Base-by-base conservation (phyloP, 371 early-diverging fungal genomes). In the Mucor irregularis region DNA sequence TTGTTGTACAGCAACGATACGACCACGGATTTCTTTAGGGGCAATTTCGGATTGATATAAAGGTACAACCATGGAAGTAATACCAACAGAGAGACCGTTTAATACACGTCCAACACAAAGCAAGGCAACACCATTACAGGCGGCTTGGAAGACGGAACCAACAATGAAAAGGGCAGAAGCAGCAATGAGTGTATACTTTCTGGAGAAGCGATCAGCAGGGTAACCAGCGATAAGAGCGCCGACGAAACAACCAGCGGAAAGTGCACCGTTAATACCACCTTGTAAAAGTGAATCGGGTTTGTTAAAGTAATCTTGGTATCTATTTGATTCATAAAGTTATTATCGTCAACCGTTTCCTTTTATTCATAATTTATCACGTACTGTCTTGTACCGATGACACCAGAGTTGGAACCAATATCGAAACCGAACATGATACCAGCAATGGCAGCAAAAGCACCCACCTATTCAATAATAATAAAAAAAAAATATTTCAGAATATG, bases 1-100 rank as follows among this genome's bases (percentile, higher is more conserved):
- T 67, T 92, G 92, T 64, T 94, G 89, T 30, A 90, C 75, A 44
- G 90, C 66, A 10, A 79, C 72, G 19, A 79, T 55, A 39, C 80
- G 68, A 31, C 80, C 80, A 62, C 80, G 74, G 40, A 79, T 75
- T 37, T 84, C 77, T 19, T 90, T 77, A 21, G 96, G 90, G 9
- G 96, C 88, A 11, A 96, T 70, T 49, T 75, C 79, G 26, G 79
- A 73, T 47, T 73, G 79, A 33, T 78, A 66, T 25, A 74, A 53
- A 77, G 70, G 71, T 2, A 76, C 67, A 11, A 62, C 70, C 58
- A 69, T 70, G 38, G 69, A 69, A 52, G 75, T 69, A 22, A 78
- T 44, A 51, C 78, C 78, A n/a, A 67, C 65, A 26, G 76, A 75
- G 14, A 75, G 49, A 42, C 80, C 80, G 49, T 55, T 64, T 14